phyloP scores from a whole-genome alignment of 345 rosid genomes.

The Eucalyptus sp. region DNA sequence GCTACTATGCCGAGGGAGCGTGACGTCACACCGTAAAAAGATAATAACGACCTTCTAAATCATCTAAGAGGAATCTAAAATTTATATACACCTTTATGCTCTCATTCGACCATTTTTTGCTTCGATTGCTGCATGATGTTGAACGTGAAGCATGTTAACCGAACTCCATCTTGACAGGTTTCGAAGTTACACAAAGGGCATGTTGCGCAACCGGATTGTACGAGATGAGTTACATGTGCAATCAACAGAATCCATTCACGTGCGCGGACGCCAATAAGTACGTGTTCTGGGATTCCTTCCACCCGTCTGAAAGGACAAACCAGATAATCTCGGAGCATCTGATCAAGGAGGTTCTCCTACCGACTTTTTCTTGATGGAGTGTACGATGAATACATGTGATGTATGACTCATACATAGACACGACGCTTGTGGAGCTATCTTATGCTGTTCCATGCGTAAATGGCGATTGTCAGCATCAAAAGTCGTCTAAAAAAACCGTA shows the following conservation, averaged over 20 bases:
- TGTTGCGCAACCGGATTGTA: slow-evolving; percentile 55
- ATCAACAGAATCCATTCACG: slow-evolving; percentile 9
- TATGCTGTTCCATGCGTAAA: not conserved
- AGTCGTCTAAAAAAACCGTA: too few species aligned
- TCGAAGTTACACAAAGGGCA: slow-evolving; percentile 15
- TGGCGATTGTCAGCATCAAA: not conserved
- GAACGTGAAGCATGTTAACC: not conserved
- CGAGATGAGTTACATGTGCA: slow-evolving; percentile 46
- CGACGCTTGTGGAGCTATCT: not conserved
- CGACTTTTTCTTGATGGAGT: slow-evolving; percentile 1
- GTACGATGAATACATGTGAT: not conserved
- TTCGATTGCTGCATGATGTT: not conserved
- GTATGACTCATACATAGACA: not conserved
- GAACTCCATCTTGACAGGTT: slow-evolving; percentile 16
- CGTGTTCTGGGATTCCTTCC: slow-evolving; percentile 43
- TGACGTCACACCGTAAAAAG: not conserved
- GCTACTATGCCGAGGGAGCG: not conserved
- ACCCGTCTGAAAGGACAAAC: slow-evolving; percentile 27
- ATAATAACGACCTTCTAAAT: not conserved
- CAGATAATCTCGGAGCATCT: slow-evolving; percentile 6
- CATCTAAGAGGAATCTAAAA: not conserved
- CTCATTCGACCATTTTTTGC: not conserved
- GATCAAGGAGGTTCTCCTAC: not conserved
- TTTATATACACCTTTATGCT: not conserved
- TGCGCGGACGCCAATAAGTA: slow-evolving; percentile 38